phyloP scores from a whole-genome alignment of 2,329 filamentous ascomycete species.

The Talaromyces sp. region DNA sequence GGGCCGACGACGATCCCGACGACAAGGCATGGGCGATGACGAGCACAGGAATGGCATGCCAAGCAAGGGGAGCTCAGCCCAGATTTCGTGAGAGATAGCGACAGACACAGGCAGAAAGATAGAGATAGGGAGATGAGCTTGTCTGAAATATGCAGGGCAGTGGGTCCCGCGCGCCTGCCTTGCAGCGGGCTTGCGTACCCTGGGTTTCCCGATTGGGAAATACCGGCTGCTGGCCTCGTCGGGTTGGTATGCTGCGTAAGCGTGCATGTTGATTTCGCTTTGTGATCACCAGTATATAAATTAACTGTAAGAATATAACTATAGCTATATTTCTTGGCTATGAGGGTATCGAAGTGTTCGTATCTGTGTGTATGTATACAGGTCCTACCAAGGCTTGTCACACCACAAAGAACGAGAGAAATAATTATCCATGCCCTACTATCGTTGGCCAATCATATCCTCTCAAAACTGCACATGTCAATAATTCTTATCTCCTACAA shows the following conservation, averaged over 20 bases:
- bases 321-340: too few relatives aligned
- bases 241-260: background rate
- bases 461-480: background rate
- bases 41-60: constrained; percentile 10
- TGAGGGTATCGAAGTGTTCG: too few relatives aligned
- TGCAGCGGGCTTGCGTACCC: constrained; percentile 7
- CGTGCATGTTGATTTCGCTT: background rate
- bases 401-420: background rate
- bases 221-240: background rate
- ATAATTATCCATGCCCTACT: background rate
- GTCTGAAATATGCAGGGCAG: background rate
- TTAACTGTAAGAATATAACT: too few relatives aligned
- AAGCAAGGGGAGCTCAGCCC: constrained; percentile 8
- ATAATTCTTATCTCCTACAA: background rate
- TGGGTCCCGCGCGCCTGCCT: background rate
- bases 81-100: background rate
- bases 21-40: background rate
- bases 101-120: background rate
- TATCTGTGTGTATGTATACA: background rate
- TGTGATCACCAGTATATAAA: background rate
- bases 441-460: background rate
- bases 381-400: background rate
- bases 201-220: constrained; percentile 2
- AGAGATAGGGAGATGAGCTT: background rate
- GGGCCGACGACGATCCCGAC: background rate